Evolutionary conservation across 306 rosid species (phyloP).

Genomic region (Quercus alba): DNA sequence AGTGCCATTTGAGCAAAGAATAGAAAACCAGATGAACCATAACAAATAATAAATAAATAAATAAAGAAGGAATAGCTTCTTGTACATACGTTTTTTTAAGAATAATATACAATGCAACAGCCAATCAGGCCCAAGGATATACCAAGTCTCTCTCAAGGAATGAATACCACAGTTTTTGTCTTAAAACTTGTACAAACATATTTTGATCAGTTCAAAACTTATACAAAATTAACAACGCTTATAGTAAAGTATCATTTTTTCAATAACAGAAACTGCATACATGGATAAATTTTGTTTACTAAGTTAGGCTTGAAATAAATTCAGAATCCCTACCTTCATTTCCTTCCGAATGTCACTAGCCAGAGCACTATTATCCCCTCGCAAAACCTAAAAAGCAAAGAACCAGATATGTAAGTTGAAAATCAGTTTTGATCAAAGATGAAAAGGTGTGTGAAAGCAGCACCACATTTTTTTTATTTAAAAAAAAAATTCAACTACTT

Average conservation of each 20-base stretch:
- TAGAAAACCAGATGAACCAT: background rate
- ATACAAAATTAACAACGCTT: background rate
- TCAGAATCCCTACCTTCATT: slow-evolving; percentile 70
- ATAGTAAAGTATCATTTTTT: background rate
- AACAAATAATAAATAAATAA: background rate
- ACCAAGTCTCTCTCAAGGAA: background rate
- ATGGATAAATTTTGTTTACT: background rate
- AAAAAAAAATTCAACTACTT: too few species aligned
- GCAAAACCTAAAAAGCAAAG: slow-evolving; percentile 66
- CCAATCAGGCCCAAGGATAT: background rate
- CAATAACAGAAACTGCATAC: slow-evolving; percentile 8
- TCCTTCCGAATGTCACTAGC: slow-evolving; percentile 99
- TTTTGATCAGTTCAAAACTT: background rate
- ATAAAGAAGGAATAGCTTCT: background rate
- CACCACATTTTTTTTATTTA: background rate
- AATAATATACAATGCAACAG: background rate
- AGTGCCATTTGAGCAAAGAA: too few species aligned
- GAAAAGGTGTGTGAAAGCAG: background rate
- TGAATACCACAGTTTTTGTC: background rate
- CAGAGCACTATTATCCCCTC: slow-evolving; percentile 93
- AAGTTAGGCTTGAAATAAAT: slow-evolving; percentile 6
- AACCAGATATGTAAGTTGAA: slow-evolving; percentile 20
- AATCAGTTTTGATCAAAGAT: background rate
- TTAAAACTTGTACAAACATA: background rate
- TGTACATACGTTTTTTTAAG: background rate